Base-by-base conservation (phyloP, 192 early-diverging fungal genomes). In the Martensiomyces pterosporus region DNA sequence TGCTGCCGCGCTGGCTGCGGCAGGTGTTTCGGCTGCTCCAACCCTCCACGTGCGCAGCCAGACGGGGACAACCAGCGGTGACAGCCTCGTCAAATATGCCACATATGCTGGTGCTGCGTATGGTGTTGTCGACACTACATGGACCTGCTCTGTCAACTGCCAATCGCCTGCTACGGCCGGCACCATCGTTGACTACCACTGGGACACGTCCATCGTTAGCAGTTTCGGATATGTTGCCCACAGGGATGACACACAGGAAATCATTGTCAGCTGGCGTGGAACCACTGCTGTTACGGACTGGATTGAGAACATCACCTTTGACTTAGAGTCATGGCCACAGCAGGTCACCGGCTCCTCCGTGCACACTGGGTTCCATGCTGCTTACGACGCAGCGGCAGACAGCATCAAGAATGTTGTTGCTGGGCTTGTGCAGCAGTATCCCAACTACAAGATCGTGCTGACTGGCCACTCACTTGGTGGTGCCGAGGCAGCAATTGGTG, bases 401-500 rank as follows among this genome's bases (percentile, higher is more conserved):
- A 34, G 46, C 4, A 13, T 69, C 12, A 33, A 48, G 13, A 34
- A 12, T 1, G 13, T 58, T 13, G 43, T 53, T 22, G 9, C 18
- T 27, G 36, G 12, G 18, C 29, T 41, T 21, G 22, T 47, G 12
- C 25, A 15, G 4, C 19, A 67, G 6, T 63, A 77, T 34, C 67
- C 67, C 1, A 56, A 60, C 13, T 56, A 77, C 41, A 56, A 40
- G 2, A 56, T 77, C 38, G 52, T 52, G 2, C 23, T 77, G 27
- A 57, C 57, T 16, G 75, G 75, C 1, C 67, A 71, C 40, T 76
- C 73, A 6, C 43, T 69, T 21, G 73, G 73, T 9, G 73, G 66
- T 2, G 63, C 75, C 6, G 47, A 55, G n/a, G 67, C 75, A n/a
- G 29, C 64, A 3, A 25, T 77, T 9, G 55, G 47, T 9, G 13